phyloP scores from a whole-genome alignment of 441 rosid genomes.

The Raphanus hybrid region DNA sequence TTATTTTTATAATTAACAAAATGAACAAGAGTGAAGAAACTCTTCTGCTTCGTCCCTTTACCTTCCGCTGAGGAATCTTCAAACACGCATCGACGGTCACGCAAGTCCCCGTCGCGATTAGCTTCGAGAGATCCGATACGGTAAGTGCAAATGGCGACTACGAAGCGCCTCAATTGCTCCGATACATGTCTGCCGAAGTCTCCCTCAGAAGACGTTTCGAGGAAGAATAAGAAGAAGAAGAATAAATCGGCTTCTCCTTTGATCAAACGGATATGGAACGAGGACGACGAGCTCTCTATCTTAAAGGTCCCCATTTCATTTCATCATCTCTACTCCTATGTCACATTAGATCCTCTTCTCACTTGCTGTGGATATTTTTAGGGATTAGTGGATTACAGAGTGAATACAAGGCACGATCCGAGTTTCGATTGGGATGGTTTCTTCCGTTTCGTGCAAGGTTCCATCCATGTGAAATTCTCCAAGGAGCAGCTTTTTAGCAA shows the following conservation, averaged over 20 bases:
- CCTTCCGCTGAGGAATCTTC: too few species aligned
- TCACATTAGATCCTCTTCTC: background rate
- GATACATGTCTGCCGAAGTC: too few species aligned
- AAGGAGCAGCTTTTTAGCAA: constrained; percentile 29
- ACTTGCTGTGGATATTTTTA: background rate
- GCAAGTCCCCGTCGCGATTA: too few species aligned
- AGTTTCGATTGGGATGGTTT: constrained; percentile 30
- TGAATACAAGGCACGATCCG: constrained; percentile 5
- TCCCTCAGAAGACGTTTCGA: background rate
- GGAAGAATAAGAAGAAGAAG: constrained; percentile 3
- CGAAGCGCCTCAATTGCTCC: too few species aligned
- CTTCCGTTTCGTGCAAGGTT: constrained; percentile 6
- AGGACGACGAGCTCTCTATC: constrained; percentile 35
- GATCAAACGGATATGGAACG: constrained; percentile 34
- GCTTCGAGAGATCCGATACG: too few species aligned
- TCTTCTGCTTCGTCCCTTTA: too few species aligned
- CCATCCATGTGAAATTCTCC: background rate
- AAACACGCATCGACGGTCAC: too few species aligned
- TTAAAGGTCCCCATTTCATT: constrained; percentile 11
- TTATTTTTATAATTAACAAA: too few species aligned
- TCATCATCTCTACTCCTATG: background rate
- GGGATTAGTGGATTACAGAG: constrained; percentile 34
- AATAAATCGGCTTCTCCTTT: constrained; percentile 7
- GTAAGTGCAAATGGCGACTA: too few species aligned
- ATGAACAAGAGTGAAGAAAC: too few species aligned